Evolutionary conservation across 495 filamentous ascomycete species (phyloP).

Genomic region (Podospora bellae-mahoneyi): DNA sequence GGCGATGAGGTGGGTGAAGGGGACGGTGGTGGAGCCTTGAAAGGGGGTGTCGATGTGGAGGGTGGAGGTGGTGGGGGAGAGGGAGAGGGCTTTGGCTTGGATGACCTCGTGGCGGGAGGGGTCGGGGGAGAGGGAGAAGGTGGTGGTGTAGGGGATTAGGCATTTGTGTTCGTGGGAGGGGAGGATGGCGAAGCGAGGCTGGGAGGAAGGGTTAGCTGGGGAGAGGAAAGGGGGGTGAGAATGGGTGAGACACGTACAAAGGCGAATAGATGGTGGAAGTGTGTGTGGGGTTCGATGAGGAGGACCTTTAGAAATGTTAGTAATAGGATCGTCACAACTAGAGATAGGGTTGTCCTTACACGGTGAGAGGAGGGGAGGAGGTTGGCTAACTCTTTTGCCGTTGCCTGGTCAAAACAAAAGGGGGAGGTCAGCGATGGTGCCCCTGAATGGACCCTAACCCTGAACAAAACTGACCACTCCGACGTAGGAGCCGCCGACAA

Average conservation of each 20-base stretch:
- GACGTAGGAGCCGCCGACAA: conserved; percentile 31
- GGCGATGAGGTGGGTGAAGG: conserved; percentile 46
- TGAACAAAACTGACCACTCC: conserved; percentile 22
- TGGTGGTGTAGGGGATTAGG: conserved; percentile 50
- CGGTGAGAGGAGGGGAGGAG: conserved; percentile 30
- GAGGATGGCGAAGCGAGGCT: conserved; percentile 52
- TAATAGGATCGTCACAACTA: not conserved
- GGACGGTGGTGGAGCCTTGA: conserved; percentile 37
- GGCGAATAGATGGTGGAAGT: conserved; percentile 54
- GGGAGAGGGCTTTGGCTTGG: conserved; percentile 36
- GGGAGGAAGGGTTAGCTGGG: not conserved
- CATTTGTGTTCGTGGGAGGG: conserved; percentile 53
- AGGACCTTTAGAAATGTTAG: conserved; percentile 37
- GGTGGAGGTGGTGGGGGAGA: conserved; percentile 35
- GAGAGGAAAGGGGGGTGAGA: not conserved
- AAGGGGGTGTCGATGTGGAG: conserved; percentile 44
- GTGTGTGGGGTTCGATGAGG: conserved; percentile 50
- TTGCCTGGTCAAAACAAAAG: conserved; percentile 5
- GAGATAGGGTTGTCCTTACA: conserved; percentile 14
- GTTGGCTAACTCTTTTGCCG: conserved; percentile 29
- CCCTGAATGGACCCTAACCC: not conserved
- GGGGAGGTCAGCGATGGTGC: not conserved
- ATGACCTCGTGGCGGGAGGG: conserved; percentile 37
- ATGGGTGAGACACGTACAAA: conserved; percentile 39
- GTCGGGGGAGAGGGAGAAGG: conserved; percentile 33